Evolutionary conservation across 257 asterid species (phyloP).

Genomic region (Ballota nigra): DNA sequence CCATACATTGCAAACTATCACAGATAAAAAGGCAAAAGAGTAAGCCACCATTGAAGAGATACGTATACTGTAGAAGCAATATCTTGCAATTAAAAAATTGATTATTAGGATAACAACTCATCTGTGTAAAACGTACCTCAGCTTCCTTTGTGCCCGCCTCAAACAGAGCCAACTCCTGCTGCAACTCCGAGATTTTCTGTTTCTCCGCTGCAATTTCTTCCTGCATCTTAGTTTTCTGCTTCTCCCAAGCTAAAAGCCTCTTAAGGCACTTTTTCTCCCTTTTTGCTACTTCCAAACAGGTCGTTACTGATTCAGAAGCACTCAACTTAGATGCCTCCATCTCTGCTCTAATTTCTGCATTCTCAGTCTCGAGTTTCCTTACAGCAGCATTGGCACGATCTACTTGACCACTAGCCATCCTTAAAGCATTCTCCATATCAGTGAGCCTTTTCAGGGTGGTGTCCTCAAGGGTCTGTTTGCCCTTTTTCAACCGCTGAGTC

Average conservation of each 20-base stretch:
- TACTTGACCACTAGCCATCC: constrained; percentile 82
- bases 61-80: background rate
- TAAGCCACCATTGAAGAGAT: no score
- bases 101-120: background rate
- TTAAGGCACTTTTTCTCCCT: constrained; percentile 82
- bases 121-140: constrained; percentile 52
- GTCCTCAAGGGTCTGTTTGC: constrained; percentile 66
- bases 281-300: constrained; percentile 74
- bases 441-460: constrained; percentile 62
- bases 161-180: constrained; percentile 57
- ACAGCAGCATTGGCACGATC: constrained; percentile 83
- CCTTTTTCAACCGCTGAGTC: constrained; percentile 65
- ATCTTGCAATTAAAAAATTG: background rate
- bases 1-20: background rate
- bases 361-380: constrained; percentile 74
- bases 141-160: constrained; percentile 67
- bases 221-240: constrained; percentile 83
- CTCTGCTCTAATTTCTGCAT: constrained; percentile 91
- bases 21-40: background rate
- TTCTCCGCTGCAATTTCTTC: constrained; percentile 74
- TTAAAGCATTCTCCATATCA: constrained; percentile 80
- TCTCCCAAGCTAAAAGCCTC: constrained; percentile 86
- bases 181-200: constrained; percentile 52
- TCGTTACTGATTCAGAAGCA: constrained; percentile 80
- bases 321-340: constrained; percentile 90